Conservation (phyloP, 257 asterid genomes). For the Capsicum pubescens region DNA sequence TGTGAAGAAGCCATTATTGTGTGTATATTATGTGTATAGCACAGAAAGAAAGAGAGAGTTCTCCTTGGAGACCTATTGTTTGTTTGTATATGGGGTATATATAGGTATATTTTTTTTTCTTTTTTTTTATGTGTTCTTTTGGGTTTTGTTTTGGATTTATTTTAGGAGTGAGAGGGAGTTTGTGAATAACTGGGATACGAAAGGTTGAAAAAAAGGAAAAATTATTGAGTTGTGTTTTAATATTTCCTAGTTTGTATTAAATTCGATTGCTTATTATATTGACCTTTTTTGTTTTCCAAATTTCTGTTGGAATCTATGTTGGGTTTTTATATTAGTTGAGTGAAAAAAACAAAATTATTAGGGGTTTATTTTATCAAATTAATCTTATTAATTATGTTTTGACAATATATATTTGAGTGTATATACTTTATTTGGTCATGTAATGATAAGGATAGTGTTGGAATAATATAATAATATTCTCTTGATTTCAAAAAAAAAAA, state of each 20-base stretch:
- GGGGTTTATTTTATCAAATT: too few relatives aligned
- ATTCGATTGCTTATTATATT: not conserved
- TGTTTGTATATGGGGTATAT: not conserved
- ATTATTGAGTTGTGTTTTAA: not conserved
- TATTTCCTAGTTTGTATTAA: not conserved
- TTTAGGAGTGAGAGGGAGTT: not conserved
- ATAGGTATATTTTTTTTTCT: not conserved
- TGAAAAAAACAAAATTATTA: too few relatives aligned
- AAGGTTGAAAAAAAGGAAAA: not conserved
- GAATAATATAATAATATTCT: too few relatives aligned
- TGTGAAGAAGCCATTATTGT: constrained; percentile 60
- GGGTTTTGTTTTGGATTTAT: too few relatives aligned
- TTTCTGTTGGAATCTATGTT: not conserved
- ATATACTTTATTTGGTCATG: too few relatives aligned
- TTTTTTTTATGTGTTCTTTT: not conserved
- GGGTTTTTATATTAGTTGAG: too few relatives aligned
- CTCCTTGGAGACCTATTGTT: not conserved
- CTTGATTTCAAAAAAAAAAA: too few relatives aligned
- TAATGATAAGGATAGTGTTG: too few relatives aligned
- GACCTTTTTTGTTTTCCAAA: not conserved
- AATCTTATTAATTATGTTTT: too few relatives aligned
- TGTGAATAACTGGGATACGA: not conserved
- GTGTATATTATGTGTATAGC: not conserved
- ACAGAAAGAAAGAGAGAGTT: too few relatives aligned
- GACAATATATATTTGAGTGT: too few relatives aligned